Evolutionary conservation across 2,329 filamentous ascomycete species (phyloP).

Genomic region (Colletotrichum eremochloae): DNA sequence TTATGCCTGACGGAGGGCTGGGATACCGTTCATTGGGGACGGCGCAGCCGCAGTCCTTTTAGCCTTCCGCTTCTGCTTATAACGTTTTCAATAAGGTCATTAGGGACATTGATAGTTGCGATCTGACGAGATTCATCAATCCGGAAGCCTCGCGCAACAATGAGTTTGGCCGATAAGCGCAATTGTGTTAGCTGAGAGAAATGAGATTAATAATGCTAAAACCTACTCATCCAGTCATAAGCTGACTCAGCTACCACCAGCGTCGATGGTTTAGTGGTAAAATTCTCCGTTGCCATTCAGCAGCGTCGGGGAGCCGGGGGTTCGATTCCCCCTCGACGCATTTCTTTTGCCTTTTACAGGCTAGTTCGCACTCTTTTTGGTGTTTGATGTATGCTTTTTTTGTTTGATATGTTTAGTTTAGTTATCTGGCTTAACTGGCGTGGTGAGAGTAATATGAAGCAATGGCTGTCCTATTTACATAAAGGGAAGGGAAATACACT

Average conservation of each 20-base stretch:
- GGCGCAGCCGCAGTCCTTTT: too few species aligned
- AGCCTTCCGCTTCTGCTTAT: fast-evolving
- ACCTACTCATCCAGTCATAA: background rate
- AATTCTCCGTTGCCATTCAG: constrained; percentile 41
- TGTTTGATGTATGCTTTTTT: too few species aligned
- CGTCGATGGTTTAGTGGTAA: constrained; percentile 42
- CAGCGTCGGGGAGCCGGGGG: constrained; percentile 41
- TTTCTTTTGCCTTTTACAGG: background rate
- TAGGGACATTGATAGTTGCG: background rate
- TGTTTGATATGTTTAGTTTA: background rate
- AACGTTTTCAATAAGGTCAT: background rate
- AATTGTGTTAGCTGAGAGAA: too few species aligned
- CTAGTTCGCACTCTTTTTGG: too few species aligned
- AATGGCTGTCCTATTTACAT: too few species aligned
- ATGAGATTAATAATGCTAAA: too few species aligned
- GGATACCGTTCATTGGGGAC: background rate
- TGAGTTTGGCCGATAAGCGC: too few species aligned
- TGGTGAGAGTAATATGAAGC: too few species aligned
- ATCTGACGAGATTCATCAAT: background rate
- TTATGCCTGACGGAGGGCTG: too few species aligned
- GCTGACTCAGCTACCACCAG: constrained; percentile 10
- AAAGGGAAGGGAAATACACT: too few species aligned
- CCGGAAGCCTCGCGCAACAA: too few species aligned
- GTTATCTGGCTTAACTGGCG: background rate
- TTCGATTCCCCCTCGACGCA: constrained; percentile 41